Conservation (phyloP, 305 asterid genomes). For the Fraxinus nigra region DNA sequence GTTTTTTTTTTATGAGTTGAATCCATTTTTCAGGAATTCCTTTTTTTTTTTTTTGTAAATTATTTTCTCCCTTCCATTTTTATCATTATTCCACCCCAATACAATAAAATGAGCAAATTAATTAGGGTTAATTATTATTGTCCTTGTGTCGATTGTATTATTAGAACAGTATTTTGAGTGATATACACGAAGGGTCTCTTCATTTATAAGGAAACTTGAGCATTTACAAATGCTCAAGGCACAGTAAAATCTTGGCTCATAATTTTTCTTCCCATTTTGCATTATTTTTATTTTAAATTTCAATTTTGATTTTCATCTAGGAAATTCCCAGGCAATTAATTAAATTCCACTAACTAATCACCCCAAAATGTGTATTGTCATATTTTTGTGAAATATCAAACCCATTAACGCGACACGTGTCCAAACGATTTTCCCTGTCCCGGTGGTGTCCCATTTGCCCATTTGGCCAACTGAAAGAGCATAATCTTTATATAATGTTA, state of each 20-base stretch:
- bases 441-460: neutral
- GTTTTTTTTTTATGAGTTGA: neutral
- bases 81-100: too few species aligned
- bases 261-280: neutral
- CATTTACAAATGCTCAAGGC: too few species aligned
- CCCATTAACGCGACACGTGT: neutral
- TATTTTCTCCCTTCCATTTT: too few species aligned
- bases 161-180: neutral
- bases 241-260: neutral
- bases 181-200: neutral
- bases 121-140: neutral
- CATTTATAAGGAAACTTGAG: neutral
- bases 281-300: too few species aligned
- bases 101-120: too few species aligned
- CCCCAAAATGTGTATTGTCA: neutral
- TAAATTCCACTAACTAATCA: neutral
- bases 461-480: slow-evolving; percentile 17
- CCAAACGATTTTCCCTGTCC: neutral
- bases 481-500: neutral
- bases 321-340: neutral
- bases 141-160: too few species aligned
- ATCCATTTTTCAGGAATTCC: too few species aligned
- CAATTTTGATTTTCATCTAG: neutral
- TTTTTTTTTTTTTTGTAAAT: too few species aligned
- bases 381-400: neutral